Evolutionary conservation across 371 early-diverging fungal genomes (phyloP).

Genomic region (Mortierella sp.): DNA sequence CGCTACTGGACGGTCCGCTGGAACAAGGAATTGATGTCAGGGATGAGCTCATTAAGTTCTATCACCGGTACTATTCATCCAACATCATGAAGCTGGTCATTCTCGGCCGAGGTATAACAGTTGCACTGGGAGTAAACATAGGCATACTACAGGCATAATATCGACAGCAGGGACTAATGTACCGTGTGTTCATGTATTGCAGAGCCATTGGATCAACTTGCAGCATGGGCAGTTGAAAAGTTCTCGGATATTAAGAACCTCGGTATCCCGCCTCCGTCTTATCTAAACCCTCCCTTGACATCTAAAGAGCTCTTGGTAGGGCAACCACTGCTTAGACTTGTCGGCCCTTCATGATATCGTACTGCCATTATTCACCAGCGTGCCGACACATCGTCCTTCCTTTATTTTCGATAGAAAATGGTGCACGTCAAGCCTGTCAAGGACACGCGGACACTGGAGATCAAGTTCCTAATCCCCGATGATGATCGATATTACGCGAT

Average conservation of each 20-base stretch:
- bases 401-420: not conserved
- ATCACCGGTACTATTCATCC: conserved; percentile 89
- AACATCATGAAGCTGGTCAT: conserved; percentile 94
- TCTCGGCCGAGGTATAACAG: conserved; percentile 77
- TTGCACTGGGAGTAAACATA: no score
- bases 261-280: conserved; percentile 71
- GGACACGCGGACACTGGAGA: conserved; percentile 75
- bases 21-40: conserved; percentile 81
- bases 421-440: conserved; percentile 81
- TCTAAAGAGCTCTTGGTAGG: conserved; percentile 73
- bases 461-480: conserved; percentile 89
- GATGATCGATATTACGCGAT: conserved; percentile 57
- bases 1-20: conserved; percentile 77
- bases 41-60: conserved; percentile 84
- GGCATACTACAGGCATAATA: no score
- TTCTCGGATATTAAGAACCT: conserved; percentile 81
- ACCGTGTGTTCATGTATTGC: not conserved
- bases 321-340: not conserved
- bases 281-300: conserved; percentile 78
- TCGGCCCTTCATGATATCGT: not conserved
- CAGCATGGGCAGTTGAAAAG: conserved; percentile 80
- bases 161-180: no score
- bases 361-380: no score
- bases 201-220: conserved; percentile 86
- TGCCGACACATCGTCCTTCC: no score